phyloP scores from a whole-genome alignment of 805 yeast genomes.

The Candida patagonica region DNA sequence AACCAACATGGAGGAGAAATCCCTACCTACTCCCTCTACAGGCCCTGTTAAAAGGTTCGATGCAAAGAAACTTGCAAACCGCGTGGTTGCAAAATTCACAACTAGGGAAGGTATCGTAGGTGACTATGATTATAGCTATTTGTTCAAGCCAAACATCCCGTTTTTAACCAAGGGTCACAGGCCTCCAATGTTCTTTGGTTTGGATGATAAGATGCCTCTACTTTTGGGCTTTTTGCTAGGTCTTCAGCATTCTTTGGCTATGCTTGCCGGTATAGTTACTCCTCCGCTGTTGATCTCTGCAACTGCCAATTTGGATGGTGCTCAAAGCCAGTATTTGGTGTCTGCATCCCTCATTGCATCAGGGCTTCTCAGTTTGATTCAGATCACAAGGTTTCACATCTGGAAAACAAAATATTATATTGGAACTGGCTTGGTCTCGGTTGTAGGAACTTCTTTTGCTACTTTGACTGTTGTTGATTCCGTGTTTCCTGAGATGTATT shows the following conservation, averaged over 20 bases:
- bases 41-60: not conserved
- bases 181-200: conserved; percentile 64
- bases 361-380: conserved; percentile 61
- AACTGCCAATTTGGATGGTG: conserved; percentile 47
- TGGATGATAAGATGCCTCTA: conserved; percentile 75
- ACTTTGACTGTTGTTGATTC: conserved; percentile 72
- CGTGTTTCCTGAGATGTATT: conserved; percentile 75
- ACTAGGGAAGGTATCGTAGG: conserved; percentile 80
- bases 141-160: conserved; percentile 76
- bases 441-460: conserved; percentile 86
- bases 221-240: conserved; percentile 69
- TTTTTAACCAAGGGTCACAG: conserved; percentile 46
- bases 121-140: conserved; percentile 70
- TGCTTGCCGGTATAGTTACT: conserved; percentile 85
- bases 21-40: not conserved
- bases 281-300: conserved; percentile 71
- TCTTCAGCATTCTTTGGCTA: conserved; percentile 77
- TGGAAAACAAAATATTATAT: conserved; percentile 63
- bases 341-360: conserved; percentile 66
- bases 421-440: conserved; percentile 85
- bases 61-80: not conserved
- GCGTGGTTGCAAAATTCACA: conserved; percentile 33
- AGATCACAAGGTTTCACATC: conserved; percentile 73
- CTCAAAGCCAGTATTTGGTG: conserved; percentile 50
- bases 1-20: too few species aligned